Evolutionary conservation across 2,329 filamentous ascomycete genomes (phyloP).

Genomic region (Cladosporium colombiae): DNA sequence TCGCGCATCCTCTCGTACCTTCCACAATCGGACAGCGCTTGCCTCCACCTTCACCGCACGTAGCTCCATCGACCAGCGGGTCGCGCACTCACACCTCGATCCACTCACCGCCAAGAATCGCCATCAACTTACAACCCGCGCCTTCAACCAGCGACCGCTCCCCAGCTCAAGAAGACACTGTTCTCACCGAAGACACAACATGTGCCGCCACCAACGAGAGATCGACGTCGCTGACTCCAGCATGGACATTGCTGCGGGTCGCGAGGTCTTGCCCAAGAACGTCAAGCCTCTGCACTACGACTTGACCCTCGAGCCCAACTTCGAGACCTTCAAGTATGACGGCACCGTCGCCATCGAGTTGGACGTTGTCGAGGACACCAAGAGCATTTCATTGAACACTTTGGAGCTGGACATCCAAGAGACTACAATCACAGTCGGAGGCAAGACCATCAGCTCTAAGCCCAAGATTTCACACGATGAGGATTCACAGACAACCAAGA

Average conservation of each 20-base stretch:
- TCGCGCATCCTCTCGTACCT: background rate
- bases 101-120: constrained; percentile 11
- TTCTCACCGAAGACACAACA: constrained; percentile 69
- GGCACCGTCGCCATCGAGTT: constrained; percentile 85
- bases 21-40: constrained; percentile 15
- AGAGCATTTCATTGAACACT: constrained; percentile 82
- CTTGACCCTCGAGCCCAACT: constrained; percentile 86
- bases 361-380: constrained; percentile 81
- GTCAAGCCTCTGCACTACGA: constrained; percentile 92
- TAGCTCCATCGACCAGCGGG: constrained; percentile 13
- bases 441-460: constrained; percentile 59
- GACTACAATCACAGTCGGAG: constrained; percentile 66
- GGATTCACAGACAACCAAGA: constrained; percentile 76
- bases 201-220: constrained; percentile 66
- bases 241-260: constrained; percentile 63
- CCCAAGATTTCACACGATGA: constrained; percentile 73
- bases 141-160: constrained; percentile 12
- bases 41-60: constrained; percentile 14
- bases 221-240: constrained; percentile 57
- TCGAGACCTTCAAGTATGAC: constrained; percentile 82
- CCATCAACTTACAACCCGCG: constrained; percentile 2
- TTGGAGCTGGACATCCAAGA: constrained; percentile 81
- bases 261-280: constrained; percentile 87
- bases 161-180: constrained; percentile 56
- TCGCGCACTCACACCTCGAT: constrained; percentile 3